Evolutionary conservation across 2,329 filamentous ascomycete genomes (phyloP).

Genomic region (Sphaceloma murrayae): DNA sequence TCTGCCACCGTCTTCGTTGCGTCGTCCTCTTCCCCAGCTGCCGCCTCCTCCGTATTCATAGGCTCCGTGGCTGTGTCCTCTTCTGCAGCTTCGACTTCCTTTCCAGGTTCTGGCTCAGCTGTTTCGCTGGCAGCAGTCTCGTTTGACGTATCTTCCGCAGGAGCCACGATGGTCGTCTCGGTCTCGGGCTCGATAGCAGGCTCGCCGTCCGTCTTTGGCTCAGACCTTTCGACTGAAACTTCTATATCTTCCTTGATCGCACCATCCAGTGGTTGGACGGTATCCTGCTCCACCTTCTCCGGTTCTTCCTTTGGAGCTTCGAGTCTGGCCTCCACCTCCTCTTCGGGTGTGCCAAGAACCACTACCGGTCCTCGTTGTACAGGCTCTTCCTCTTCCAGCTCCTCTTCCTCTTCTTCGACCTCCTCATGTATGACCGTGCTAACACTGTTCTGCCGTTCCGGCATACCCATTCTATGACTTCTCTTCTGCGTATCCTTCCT

Average conservation of each 20-base stretch:
- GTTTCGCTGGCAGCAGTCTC: slow-evolving; percentile 21
- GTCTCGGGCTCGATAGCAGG: slow-evolving; percentile 23
- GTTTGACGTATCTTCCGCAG: slow-evolving; percentile 15
- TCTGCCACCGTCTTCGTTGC: slow-evolving; percentile 19
- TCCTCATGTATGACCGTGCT: slow-evolving; percentile 74
- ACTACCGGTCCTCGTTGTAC: slow-evolving; percentile 12
- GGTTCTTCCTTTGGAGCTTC: slow-evolving; percentile 11
- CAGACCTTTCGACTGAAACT: slow-evolving; percentile 21
- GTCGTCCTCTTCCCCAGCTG: slow-evolving; percentile 17
- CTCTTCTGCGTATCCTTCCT: slow-evolving; percentile 41
- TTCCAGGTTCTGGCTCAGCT: slow-evolving; percentile 17
- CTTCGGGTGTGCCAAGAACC: slow-evolving; percentile 17
- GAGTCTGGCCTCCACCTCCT: slow-evolving; percentile 16
- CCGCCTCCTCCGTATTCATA: slow-evolving; percentile 19
- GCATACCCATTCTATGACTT: slow-evolving; percentile 59
- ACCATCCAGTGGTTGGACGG: background rate
- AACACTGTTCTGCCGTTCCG: slow-evolving; percentile 68
- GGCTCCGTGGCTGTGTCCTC: slow-evolving; percentile 20
- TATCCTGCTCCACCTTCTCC: background rate
- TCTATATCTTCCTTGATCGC: slow-evolving; percentile 20
- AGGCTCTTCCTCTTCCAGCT: slow-evolving; percentile 22
- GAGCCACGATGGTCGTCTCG: slow-evolving; percentile 18
- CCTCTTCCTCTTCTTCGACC: slow-evolving; percentile 53
- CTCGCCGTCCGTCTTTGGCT: slow-evolving; percentile 21
- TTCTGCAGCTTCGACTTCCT: slow-evolving; percentile 18